These are phyloP conservation scores for Scedosporium minutisporum DNA, from an alignment of 2,329 filamentous ascomycete species.

Conservation along the genomic window DNA sequence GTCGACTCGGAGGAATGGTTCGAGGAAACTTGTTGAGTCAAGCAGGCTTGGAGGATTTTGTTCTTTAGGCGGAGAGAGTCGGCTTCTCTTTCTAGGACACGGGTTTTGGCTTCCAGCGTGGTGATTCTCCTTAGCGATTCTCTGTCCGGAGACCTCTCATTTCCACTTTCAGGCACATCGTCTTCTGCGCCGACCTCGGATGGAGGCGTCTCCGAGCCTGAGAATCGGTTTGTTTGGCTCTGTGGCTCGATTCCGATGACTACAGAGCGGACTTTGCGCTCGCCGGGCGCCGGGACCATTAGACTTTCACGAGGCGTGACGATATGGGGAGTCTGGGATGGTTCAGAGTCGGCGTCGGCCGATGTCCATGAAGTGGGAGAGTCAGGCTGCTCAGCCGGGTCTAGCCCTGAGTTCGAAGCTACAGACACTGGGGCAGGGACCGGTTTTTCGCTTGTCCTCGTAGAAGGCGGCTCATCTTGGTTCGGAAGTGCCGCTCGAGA, in stretches of 20 bases:
- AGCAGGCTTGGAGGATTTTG: neutral
- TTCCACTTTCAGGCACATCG: neutral
- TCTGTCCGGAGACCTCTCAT: neutral
- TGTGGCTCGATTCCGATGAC: neutral
- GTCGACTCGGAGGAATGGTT: neutral
- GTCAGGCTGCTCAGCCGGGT: neutral
- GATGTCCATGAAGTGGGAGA: neutral
- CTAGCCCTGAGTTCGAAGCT: neutral
- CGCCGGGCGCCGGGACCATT: neutral
- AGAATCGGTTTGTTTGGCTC: neutral
- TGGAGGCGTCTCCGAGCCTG: neutral
- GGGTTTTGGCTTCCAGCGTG: neutral
- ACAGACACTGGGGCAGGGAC: neutral
- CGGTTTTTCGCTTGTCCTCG: neutral
- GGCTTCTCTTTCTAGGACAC: conserved; percentile 1
- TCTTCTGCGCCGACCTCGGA: neutral
- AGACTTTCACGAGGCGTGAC: neutral
- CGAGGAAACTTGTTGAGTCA: neutral
- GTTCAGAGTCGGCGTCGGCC: neutral
- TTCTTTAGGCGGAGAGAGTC: neutral
- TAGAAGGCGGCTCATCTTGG: no score
- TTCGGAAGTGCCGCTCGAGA: no score
- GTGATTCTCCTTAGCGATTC: neutral
- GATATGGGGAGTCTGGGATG: neutral
- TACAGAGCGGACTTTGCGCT: neutral